Conservation (phyloP, 1,139 yeast species). For the Kluyveromyces sp. region DNA sequence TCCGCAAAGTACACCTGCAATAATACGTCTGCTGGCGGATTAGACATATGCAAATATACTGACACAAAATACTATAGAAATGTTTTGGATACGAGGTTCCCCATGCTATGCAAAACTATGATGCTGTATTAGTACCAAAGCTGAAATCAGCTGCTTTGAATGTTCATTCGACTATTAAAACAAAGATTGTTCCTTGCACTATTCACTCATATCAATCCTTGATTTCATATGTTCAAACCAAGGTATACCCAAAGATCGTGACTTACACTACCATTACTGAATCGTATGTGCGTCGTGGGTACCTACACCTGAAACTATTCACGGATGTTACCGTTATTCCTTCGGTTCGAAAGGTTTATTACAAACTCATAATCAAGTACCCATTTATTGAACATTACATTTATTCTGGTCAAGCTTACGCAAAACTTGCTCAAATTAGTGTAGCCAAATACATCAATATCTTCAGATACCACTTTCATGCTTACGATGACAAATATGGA, state of each 20-base stretch:
- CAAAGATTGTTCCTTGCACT: background rate
- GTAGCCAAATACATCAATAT: background rate
- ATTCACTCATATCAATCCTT: background rate
- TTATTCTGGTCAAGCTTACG: background rate
- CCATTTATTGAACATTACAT: background rate
- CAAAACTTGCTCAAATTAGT: background rate
- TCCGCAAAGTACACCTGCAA: background rate
- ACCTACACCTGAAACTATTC: background rate
- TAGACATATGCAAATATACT: constrained; percentile 3
- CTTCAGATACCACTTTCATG: background rate
- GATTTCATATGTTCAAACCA: background rate
- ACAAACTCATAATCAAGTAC: constrained; percentile 1
- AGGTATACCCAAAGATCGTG: background rate
- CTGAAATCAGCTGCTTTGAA: background rate
- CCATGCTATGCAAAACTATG: background rate
- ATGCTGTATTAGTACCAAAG: background rate
- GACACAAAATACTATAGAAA: background rate
- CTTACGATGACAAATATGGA: background rate
- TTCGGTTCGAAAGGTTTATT: background rate
- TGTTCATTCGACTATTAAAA: background rate
- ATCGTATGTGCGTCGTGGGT: background rate
- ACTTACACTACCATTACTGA: background rate
- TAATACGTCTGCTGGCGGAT: background rate
- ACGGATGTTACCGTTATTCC: background rate
- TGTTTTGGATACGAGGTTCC: background rate